Evolutionary conservation across 805 yeast species (phyloP).

Genomic region (Starmerella sp.): DNA sequence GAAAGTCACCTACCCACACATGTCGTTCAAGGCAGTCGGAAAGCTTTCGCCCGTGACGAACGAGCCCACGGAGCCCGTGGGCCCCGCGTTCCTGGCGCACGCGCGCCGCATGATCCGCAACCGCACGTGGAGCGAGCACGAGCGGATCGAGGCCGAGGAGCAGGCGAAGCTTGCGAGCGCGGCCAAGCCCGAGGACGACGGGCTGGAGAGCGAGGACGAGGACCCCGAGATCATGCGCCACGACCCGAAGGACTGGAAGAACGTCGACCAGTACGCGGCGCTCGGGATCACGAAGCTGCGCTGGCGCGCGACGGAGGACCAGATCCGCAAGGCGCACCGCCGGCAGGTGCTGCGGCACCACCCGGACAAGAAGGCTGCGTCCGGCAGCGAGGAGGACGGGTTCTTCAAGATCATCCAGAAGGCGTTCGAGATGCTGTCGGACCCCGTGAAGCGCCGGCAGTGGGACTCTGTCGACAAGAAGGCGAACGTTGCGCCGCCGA

Average conservation of each 20-base stretch:
- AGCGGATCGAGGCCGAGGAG: constrained; percentile 81
- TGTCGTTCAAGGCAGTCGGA: constrained; percentile 24
- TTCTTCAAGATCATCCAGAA: constrained; percentile 97
- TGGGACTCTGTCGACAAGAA: constrained; percentile 87
- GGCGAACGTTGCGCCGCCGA: constrained; percentile 77
- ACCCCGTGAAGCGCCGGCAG: constrained; percentile 78
- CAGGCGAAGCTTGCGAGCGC: constrained; percentile 49
- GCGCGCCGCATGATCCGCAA: constrained; percentile 93
- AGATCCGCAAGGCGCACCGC: constrained; percentile 93
- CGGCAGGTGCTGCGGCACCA: constrained; percentile 92
- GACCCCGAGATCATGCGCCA: constrained; percentile 69
- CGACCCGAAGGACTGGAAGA: constrained; percentile 98
- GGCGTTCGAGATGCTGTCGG: constrained; percentile 82
- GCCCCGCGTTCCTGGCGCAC: constrained; percentile 89
- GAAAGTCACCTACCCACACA: neutral
- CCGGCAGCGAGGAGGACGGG: constrained; percentile 83
- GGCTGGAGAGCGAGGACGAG: constrained; percentile 45
- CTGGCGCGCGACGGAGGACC: constrained; percentile 82
- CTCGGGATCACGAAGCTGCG: constrained; percentile 87
- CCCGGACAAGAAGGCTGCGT: constrained; percentile 94
- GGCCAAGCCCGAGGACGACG: constrained; percentile 42
- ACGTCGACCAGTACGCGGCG: constrained; percentile 91
- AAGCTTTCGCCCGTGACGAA: constrained; percentile 27
- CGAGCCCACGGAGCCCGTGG: constrained; percentile 89
- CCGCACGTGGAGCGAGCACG: constrained; percentile 97